Evolutionary conservation across 2,329 filamentous ascomycete genomes (phyloP).

Genomic region (Arachnopeziza araneosa): DNA sequence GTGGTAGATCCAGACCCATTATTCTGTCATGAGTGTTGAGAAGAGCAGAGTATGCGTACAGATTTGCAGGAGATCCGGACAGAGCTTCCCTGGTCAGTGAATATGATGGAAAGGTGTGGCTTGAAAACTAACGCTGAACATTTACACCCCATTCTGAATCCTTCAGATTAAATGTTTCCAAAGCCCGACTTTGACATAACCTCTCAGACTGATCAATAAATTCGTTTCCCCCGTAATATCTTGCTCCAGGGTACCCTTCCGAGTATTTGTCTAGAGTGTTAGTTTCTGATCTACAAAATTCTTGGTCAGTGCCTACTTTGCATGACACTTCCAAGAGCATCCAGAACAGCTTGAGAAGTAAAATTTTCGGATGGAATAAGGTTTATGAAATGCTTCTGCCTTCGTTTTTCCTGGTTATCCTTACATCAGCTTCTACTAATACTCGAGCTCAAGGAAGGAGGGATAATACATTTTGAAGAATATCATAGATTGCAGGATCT

Average conservation of each 20-base stretch:
- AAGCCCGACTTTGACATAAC: conserved; percentile 82
- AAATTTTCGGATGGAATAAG: conserved; percentile 95
- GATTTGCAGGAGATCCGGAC: conserved; percentile 60
- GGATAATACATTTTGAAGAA: conserved; percentile 73
- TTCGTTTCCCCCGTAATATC: conserved; percentile 96
- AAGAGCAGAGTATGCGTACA: conserved; percentile 86
- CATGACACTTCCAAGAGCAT: conserved; percentile 90
- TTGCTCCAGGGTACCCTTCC: conserved; percentile 91
- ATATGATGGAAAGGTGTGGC: not conserved
- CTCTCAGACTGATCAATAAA: conserved; percentile 89
- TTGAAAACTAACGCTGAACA: conserved; percentile 63
- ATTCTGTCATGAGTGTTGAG: conserved; percentile 89
- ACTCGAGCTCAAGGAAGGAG: not conserved
- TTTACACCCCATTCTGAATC: conserved; percentile 93
- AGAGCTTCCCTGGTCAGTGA: conserved; percentile 24
- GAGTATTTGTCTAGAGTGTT: conserved; percentile 80
- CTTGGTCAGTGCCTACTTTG: conserved; percentile 58
- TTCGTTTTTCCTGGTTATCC: conserved; percentile 71
- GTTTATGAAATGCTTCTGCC: conserved; percentile 98
- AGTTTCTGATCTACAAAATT: conserved; percentile 34
- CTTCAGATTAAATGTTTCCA: conserved; percentile 81
- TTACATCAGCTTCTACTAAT: conserved; percentile 3
- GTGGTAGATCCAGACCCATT: conserved; percentile 94
- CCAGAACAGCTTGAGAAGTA: conserved; percentile 85
- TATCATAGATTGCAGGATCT: conserved; percentile 80